A percentile compares a stretch with the other conserved stretches of the same genome.
Evolutionary conservation across 2,329 filamentous ascomycete genomes (phyloP).

Genomic region (Coniosporium tulheliwenetii): DNA sequence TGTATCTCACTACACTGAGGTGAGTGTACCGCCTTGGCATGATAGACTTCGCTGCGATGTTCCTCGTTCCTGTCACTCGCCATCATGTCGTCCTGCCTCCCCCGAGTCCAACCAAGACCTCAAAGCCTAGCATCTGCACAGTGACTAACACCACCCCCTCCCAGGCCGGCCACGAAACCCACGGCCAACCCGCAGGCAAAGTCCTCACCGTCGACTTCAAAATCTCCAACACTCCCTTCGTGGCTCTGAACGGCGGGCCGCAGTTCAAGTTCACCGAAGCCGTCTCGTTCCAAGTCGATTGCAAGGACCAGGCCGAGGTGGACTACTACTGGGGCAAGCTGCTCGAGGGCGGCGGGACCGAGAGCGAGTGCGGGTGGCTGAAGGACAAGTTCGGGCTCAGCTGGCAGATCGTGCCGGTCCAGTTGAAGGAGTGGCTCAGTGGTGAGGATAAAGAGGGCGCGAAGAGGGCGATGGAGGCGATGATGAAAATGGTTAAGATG

Average conservation of each 20-base stretch:
- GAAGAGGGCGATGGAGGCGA: constrained; percentile 15
- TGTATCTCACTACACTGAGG: no score
- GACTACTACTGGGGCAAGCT: constrained; percentile 33
- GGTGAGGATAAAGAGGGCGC: constrained; percentile 19
- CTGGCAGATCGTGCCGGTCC: constrained; percentile 31
- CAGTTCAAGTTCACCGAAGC: constrained; percentile 24
- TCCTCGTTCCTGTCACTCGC: no score
- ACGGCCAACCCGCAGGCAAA: constrained; percentile 15
- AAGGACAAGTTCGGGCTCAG: constrained; percentile 29
- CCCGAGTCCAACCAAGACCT: no score
- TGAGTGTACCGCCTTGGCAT: no score
- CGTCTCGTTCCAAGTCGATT: constrained; percentile 28
- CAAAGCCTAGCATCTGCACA: no score
- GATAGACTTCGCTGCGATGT: no score
- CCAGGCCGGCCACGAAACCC: constrained; percentile 13
- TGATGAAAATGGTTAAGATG: constrained; percentile 30
- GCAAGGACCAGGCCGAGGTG: constrained; percentile 30
- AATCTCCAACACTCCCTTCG: constrained; percentile 23
- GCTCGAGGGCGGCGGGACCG: constrained; percentile 19
- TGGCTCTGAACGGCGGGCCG: constrained; percentile 29
- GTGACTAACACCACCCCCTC: no score
- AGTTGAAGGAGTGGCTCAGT: constrained; percentile 18
- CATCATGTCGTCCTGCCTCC: no score
- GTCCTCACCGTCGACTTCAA: constrained; percentile 23
- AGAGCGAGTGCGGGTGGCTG: constrained; percentile 28